phyloP scores from a whole-genome alignment of 2,329 filamentous ascomycete genomes.

The Xylaria hypoxylon region DNA sequence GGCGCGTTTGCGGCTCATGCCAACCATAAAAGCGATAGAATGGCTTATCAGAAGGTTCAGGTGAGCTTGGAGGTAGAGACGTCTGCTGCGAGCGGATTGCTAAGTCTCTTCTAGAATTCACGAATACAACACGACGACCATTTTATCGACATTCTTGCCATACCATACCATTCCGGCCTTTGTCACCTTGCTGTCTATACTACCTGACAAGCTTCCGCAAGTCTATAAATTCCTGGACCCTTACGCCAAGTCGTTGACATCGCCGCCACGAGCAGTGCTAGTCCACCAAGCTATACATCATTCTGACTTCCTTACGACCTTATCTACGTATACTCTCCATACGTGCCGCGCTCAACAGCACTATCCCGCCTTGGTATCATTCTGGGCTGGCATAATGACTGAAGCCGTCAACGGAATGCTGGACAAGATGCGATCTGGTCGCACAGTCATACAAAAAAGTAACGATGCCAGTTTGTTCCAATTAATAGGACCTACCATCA shows the following conservation, averaged over 20 bases:
- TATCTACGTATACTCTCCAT: conserved; percentile 83
- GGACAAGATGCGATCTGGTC: conserved; percentile 80
- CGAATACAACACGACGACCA: conserved; percentile 83
- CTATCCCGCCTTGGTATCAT: conserved; percentile 81
- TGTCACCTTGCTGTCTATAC: conserved; percentile 84
- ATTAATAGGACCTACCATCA: conserved; percentile 74
- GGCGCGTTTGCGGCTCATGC: conserved; percentile 81
- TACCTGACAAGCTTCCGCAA: conserved; percentile 78
- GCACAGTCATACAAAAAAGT: conserved; percentile 79
- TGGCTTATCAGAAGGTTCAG: conserved; percentile 93
- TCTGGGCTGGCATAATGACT: conserved; percentile 90
- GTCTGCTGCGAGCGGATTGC: not conserved
- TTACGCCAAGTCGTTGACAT: conserved; percentile 81
- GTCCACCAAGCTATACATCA: conserved; percentile 87
- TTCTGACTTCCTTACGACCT: conserved; percentile 76
- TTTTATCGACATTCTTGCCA: conserved; percentile 89
- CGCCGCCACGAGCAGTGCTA: conserved; percentile 82
- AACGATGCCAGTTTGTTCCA: conserved; percentile 83
- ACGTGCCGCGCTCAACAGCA: conserved; percentile 78
- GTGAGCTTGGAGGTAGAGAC: conserved; percentile 60
- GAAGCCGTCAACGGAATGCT: conserved; percentile 88
- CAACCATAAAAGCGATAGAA: conserved; percentile 90
- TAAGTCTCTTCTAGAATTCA: conserved; percentile 74
- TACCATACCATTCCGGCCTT: conserved; percentile 92
- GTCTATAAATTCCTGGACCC: conserved; percentile 87